Conservation (phyloP, 306 rosid species). For the Cucumis hystrix region DNA sequence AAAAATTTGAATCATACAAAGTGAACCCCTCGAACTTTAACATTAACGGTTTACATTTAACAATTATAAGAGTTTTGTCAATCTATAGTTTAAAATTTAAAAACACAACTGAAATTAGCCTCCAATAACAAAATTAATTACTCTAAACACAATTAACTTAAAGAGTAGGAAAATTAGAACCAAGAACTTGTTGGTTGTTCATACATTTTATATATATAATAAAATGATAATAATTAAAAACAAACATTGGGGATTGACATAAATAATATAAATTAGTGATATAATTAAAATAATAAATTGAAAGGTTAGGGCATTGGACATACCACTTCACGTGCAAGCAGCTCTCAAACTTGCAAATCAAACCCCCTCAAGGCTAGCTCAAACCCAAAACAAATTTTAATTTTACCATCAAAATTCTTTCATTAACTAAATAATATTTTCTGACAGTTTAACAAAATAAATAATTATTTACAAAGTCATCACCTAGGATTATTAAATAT, state of each 20-base stretch:
- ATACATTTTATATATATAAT: neutral
- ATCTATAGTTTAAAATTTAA: too few species aligned
- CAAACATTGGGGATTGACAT: neutral
- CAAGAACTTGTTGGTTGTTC: too few species aligned
- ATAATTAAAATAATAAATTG: neutral
- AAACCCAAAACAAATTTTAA: neutral
- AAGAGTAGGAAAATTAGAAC: too few species aligned
- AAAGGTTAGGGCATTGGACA: constrained; percentile 14
- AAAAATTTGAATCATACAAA: too few species aligned
- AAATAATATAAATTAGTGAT: neutral
- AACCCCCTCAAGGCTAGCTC: neutral
- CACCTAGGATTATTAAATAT: neutral
- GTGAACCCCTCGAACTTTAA: too few species aligned
- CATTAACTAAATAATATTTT: neutral
- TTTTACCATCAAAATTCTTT: neutral
- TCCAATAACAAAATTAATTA: too few species aligned
- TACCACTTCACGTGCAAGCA: constrained; percentile 30
- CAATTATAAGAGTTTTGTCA: too few species aligned
- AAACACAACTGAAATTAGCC: too few species aligned
- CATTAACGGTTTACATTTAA: too few species aligned
- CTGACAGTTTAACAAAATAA: neutral
- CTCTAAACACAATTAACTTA: too few species aligned
- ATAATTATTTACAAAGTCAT: constrained; percentile 10
- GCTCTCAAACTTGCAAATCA: constrained; percentile 5
- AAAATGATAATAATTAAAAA: neutral